phyloP scores from a whole-genome alignment of 768 basidiomycete species.

The Amanita muscaria region DNA sequence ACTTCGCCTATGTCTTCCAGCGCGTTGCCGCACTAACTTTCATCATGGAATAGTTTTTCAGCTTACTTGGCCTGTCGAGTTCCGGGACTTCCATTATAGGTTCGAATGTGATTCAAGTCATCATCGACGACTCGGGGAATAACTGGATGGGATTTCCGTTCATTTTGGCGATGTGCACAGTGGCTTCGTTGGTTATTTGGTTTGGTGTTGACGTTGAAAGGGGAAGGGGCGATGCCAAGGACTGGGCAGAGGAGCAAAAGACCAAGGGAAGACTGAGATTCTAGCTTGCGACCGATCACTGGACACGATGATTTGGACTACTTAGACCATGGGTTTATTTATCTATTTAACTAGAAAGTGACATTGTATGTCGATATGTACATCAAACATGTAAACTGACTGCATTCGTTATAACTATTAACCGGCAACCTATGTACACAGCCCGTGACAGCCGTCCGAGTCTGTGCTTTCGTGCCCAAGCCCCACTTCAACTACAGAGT shows the following conservation, averaged over 20 bases:
- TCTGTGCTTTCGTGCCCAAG: too few relatives aligned
- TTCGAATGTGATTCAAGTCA: constrained; percentile 77
- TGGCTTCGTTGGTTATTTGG: constrained; percentile 71
- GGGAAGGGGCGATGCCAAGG: constrained; percentile 52
- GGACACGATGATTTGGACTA: too few relatives aligned
- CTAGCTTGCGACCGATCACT: too few relatives aligned
- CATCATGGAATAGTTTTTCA: constrained; percentile 60
- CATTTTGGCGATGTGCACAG: constrained; percentile 60
- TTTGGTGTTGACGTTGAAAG: constrained; percentile 58
- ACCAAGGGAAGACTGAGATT: too few relatives aligned
- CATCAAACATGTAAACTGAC: too few relatives aligned
- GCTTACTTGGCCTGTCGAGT: constrained; percentile 78
- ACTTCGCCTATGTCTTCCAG: neutral
- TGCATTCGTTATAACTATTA: too few relatives aligned
- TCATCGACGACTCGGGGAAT: constrained; percentile 61
- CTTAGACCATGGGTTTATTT: too few relatives aligned
- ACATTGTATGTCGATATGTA: too few relatives aligned
- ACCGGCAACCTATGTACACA: too few relatives aligned
- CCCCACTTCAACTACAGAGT: too few relatives aligned
- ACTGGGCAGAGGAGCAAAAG: constrained; percentile 45
- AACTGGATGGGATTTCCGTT: constrained; percentile 86
- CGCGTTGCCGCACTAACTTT: neutral
- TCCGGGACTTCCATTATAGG: constrained; percentile 84
- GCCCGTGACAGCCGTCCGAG: too few relatives aligned
- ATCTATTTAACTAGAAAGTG: too few relatives aligned